phyloP scores from a whole-genome alignment of 352 stramenopile genomes.

The Globisporangium megalacanthum region DNA sequence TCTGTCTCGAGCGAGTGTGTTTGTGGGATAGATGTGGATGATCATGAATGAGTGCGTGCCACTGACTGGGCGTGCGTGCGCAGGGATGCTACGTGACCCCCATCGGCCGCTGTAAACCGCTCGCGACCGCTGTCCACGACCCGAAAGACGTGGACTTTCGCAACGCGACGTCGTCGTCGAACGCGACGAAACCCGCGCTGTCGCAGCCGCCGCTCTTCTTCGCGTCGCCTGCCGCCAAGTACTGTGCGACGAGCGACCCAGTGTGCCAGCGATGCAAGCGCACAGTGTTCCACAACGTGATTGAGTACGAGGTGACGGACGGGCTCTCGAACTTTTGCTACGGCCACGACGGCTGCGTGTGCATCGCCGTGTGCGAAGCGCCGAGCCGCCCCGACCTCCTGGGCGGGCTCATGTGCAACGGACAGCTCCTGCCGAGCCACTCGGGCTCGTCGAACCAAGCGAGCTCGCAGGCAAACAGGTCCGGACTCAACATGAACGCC shows the following conservation, averaged over 20 bases:
- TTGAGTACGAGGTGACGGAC: conserved; percentile 31
- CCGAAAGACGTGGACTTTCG: conserved; percentile 25
- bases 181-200: conserved; percentile 13
- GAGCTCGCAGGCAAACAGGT: conserved; percentile 10
- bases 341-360: conserved; percentile 34
- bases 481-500: conserved; percentile 17
- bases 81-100: conserved; percentile 17
- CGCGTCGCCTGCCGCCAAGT: conserved; percentile 19
- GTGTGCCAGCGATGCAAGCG: conserved; percentile 28
- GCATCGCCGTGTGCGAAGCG: conserved; percentile 37
- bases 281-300: conserved; percentile 32
- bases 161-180: conserved; percentile 12
- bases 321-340: conserved; percentile 28
- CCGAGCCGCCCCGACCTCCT: conserved; percentile 19
- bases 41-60: not conserved
- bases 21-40: conserved; percentile 1
- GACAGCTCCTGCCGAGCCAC: conserved; percentile 1
- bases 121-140: conserved; percentile 8
- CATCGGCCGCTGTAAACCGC: conserved; percentile 6
- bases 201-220: conserved; percentile 19
- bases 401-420: conserved; percentile 24
- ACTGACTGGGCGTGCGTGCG: too few species aligned
- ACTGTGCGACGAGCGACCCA: conserved; percentile 32
- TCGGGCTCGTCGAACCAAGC: conserved; percentile 17
- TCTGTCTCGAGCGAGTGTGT: conserved; percentile 16